Evolutionary conservation across 208 protist genomes (phyloP), one percentile per base, ranked within the genome.

Genomic region (Acanthamoeba lenticulata): DNA sequence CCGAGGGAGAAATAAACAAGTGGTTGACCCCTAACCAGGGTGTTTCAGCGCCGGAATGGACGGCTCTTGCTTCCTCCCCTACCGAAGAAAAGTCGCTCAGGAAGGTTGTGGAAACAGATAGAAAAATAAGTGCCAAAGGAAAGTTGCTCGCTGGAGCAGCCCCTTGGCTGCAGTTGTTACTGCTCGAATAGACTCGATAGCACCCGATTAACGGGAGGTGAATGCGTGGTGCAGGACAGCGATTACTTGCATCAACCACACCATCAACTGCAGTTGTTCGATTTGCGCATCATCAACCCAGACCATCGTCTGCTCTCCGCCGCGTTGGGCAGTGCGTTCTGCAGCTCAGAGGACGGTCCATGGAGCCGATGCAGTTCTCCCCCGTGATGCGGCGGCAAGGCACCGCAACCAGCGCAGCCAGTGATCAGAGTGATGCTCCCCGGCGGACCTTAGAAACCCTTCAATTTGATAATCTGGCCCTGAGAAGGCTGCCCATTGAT

Each of bases 401-500:
- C 34, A 44, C 65, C 1, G 5, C 65, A 7, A 44, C 65, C 62
- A 72, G 2, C 27, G 24, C 19, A 34, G 24, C 62, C 32, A 36
- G 62, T 27, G 47, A 55, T 55, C 0, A 55, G 47, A 62, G 55
- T 62, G 55, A 62, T 21, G 55, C 1, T 62, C 55, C 55, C 21
- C 32, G 7, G 65, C 38, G 36, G 36, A 86, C 89, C 17, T 27
- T 95, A 15, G 94, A 95, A 47, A 60, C 32, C 32, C 94, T 95
- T 49, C 13, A 74, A 21, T 96, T 96, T 40, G 95, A 96, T 19
- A 96, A 96, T 74, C 42, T 57, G n/a, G 38, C 79, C 44, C 69
- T 96, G 11, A 36, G 57, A 52, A 40, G 27, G 32, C 93, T 96
- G 7, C 94, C 94, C 36, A 67, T 96, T 7, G 95, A 96, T 89